Percentiles rank a stretch among this genome's conserved stretches.
These are phyloP conservation scores for Plasmodium vivax DNA, from an alignment of 169 alveolate species.

Conservation along the genomic window DNA sequence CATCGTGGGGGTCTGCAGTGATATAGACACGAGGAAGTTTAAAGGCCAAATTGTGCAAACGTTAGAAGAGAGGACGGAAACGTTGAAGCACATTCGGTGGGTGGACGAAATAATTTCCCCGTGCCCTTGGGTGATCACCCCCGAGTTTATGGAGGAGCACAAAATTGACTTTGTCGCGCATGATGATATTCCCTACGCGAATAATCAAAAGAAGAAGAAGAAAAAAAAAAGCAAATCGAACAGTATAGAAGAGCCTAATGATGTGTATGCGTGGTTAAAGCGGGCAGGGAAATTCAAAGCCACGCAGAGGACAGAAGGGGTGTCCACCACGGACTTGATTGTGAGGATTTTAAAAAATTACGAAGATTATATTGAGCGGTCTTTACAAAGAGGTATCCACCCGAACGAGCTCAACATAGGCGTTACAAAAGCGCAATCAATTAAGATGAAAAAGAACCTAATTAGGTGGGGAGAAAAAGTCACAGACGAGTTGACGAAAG, in stretches of 20 bases:
- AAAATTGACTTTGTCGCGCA: slow-evolving; percentile 95
- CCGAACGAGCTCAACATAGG: slow-evolving; percentile 95
- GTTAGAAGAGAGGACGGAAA: slow-evolving; percentile 94
- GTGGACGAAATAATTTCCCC: slow-evolving; percentile 98
- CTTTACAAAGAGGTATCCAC: slow-evolving; percentile 94
- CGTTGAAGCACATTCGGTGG: slow-evolving; percentile 95
- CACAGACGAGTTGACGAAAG: slow-evolving; percentile 88
- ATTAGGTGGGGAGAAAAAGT: slow-evolving; percentile 90
- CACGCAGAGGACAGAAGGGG: slow-evolving; percentile 95
- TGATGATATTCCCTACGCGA: slow-evolving; percentile 95
- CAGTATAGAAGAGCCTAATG: slow-evolving; percentile 80
- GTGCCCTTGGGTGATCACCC: slow-evolving; percentile 96
- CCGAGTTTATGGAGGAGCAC: slow-evolving; percentile 91
- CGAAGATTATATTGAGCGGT: slow-evolving; percentile 94
- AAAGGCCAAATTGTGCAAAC: slow-evolving; percentile 96
- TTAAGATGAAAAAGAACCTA: slow-evolving; percentile 90
- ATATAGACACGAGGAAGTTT: slow-evolving; percentile 93
- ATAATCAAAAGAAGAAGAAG: slow-evolving; percentile 78
- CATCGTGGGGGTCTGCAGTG: slow-evolving; percentile 97
- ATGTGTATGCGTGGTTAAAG: slow-evolving; percentile 93
- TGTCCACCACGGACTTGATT: slow-evolving; percentile 96
- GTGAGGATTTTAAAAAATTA: slow-evolving; percentile 95
- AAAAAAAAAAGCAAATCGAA: slow-evolving; percentile 76
- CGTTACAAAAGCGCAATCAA: slow-evolving; percentile 90
- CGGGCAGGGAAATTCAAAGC: slow-evolving; percentile 93